Evolutionary conservation across 2,329 filamentous ascomycete genomes (phyloP).

Genomic region (Pseudogymnoascus sp.): DNA sequence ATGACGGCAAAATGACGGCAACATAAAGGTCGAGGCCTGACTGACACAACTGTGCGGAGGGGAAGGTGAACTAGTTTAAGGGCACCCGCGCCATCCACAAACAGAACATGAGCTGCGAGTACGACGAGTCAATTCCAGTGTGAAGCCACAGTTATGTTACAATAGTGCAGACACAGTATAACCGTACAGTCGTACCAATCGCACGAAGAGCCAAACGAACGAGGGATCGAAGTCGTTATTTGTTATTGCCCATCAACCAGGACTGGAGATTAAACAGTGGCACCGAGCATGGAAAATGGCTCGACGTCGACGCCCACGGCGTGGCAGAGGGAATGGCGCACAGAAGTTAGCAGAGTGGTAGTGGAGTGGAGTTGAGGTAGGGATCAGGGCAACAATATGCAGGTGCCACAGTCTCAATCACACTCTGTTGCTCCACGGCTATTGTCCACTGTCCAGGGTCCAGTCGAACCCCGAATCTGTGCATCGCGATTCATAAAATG

Average conservation of each 20-base stretch:
- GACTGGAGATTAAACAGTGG: background rate
- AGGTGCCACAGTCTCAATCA: constrained; percentile 4
- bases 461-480: background rate
- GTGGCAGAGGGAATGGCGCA: constrained; percentile 1
- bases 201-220: background rate
- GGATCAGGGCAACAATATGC: background rate
- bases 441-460: background rate
- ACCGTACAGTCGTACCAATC: background rate
- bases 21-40: background rate
- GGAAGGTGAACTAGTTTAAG: background rate
- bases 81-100: constrained; percentile 4
- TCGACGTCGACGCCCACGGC: background rate
- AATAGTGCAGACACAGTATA: background rate
- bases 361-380: background rate
- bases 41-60: background rate
- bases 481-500: background rate
- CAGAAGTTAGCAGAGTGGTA: background rate
- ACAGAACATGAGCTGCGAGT: background rate
- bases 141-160: background rate
- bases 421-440: background rate
- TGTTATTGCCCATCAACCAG: background rate
- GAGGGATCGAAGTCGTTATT: background rate
- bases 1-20: background rate
- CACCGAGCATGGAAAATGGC: background rate
- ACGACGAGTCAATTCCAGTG: background rate